Evolutionary conservation across 805 yeast genomes (phyloP), one percentile per base, ranked within the genome.

Genomic region (Saccharomycopsis malanga): DNA sequence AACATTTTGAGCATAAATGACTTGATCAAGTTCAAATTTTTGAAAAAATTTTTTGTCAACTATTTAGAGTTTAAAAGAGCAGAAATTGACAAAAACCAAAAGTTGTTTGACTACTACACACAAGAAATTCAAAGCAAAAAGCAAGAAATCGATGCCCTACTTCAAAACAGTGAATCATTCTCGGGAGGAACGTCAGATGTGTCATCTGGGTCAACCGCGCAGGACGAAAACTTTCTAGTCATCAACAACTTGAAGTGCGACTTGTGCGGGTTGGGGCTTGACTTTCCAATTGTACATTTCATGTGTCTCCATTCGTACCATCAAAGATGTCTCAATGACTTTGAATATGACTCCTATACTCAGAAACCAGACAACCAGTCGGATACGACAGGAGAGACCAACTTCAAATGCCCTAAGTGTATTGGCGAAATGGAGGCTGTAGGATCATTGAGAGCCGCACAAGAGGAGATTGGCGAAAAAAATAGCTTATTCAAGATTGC

Each of bases 301-400:
- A 76, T 79, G 53, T 93, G 98, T 66, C 72, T 73, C 25, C 98
- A 93, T 58, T 78, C 93, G 2, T 88, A 77, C 59, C 98, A 93
- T 59, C 85, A 83, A 55, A 69, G 83, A 38, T 93, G 98, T 59
- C 63, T 87, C 22, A 71, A 70, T 42, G 79, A 78, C 37, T 74
- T 69, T 34, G 62, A 60, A 17, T 45, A 62, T 49, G 63, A 61
- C 29, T 38, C 53, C 10, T 48, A 52, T 18, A 58, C 58, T 6
- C 57, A 54, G 25, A 45, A 43, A 39, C 50, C 42, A 6, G 29
- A 29, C 22, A 42, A 39, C 35, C 20, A 29, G 52, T 14, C 18
- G 18, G 17, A 9, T 18, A 18, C 9, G 9, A n/a, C 36, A 10
- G 36, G 36, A 6, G 17, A 9, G 14, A 17, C 21, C 25, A 24